Percentiles rank a stretch among this genome's conserved stretches.
These are phyloP conservation scores for Ophiostoma angusticollis DNA, from an alignment of 2,329 filamentous ascomycete species.

Conservation along the genomic window DNA sequence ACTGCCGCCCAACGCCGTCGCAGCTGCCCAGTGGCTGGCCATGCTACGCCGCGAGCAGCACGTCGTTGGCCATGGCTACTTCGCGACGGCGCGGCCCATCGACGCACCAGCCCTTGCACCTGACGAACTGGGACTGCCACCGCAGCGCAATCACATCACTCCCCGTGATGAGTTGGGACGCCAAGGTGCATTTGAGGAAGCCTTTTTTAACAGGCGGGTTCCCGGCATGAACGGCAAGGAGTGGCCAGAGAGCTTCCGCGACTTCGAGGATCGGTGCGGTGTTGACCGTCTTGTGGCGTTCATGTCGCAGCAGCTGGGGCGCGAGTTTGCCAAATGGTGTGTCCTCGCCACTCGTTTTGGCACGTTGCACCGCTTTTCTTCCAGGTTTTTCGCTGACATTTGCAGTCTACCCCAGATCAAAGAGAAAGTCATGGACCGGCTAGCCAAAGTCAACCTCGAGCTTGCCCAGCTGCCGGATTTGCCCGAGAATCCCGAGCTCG, in stretches of 20 bases:
- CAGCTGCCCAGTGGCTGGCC: conserved; percentile 40
- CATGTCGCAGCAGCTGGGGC: conserved; percentile 38
- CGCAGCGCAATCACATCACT: conserved; percentile 2
- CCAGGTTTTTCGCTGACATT: background rate
- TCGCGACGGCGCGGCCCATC: conserved; percentile 56
- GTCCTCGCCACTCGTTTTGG: too few species aligned
- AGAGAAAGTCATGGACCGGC: conserved; percentile 35
- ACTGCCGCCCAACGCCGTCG: conserved; percentile 38
- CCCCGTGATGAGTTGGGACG: conserved; percentile 36
- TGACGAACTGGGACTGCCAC: conserved; percentile 3
- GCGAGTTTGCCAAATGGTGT: conserved; percentile 40
- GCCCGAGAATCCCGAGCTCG: conserved; percentile 52
- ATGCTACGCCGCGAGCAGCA: conserved; percentile 53
- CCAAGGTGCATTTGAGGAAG: conserved; percentile 38
- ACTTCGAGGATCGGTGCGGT: conserved; percentile 37
- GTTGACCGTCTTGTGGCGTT: conserved; percentile 39
- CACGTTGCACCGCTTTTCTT: too few species aligned
- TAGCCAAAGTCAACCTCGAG: conserved; percentile 38
- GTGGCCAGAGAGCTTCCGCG: conserved; percentile 38
- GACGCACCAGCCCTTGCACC: conserved; percentile 5
- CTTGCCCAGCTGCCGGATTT: conserved; percentile 52
- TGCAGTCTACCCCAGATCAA: conserved; percentile 28
- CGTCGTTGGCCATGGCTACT: conserved; percentile 60
- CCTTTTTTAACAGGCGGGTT: conserved; percentile 31
- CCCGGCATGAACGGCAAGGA: conserved; percentile 19